phyloP scores from a whole-genome alignment of 139 green algal genomes.

The Bryopsis sp. region DNA sequence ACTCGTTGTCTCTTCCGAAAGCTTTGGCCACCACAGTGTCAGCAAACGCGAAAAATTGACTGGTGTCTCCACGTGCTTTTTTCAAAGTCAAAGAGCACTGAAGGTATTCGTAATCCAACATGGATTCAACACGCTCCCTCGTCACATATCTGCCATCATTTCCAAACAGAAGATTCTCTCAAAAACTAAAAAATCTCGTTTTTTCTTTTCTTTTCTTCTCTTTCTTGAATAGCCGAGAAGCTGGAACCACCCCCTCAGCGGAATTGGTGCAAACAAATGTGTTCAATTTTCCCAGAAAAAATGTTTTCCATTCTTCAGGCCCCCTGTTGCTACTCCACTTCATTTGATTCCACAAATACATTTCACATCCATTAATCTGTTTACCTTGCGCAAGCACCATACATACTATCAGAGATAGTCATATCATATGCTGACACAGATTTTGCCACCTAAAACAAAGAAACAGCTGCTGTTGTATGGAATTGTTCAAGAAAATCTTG shows the following conservation, averaged over 20 bases:
- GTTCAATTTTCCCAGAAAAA: too few species aligned
- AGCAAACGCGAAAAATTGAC: slow-evolving; percentile 44
- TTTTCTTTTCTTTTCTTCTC: neutral
- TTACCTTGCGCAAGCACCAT: slow-evolving; percentile 30
- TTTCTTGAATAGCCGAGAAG: too few species aligned
- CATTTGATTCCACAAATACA: too few species aligned
- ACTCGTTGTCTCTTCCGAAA: slow-evolving; percentile 40
- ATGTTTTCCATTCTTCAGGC: too few species aligned
- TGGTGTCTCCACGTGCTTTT: slow-evolving; percentile 28
- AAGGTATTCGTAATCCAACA: slow-evolving; percentile 49
- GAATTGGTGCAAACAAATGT: too few species aligned
- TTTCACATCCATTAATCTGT: too few species aligned
- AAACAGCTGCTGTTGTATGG: too few species aligned
- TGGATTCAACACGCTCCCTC: slow-evolving; percentile 34
- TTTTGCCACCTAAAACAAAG: slow-evolving; percentile 34
- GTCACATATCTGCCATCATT: slow-evolving; percentile 35
- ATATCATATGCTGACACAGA: slow-evolving; percentile 45
- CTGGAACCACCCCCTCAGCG: too few species aligned
- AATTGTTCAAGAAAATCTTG: too few species aligned
- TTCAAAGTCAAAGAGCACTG: slow-evolving; percentile 36
- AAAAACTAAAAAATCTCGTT: neutral
- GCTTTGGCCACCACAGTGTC: slow-evolving; percentile 39
- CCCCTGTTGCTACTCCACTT: too few species aligned
- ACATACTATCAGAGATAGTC: slow-evolving; percentile 41
- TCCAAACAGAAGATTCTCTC: neutral